These are phyloP conservation scores for Corynespora cassiicola DNA, from an alignment of 2,329 filamentous ascomycete genomes.

Conservation along the genomic window DNA sequence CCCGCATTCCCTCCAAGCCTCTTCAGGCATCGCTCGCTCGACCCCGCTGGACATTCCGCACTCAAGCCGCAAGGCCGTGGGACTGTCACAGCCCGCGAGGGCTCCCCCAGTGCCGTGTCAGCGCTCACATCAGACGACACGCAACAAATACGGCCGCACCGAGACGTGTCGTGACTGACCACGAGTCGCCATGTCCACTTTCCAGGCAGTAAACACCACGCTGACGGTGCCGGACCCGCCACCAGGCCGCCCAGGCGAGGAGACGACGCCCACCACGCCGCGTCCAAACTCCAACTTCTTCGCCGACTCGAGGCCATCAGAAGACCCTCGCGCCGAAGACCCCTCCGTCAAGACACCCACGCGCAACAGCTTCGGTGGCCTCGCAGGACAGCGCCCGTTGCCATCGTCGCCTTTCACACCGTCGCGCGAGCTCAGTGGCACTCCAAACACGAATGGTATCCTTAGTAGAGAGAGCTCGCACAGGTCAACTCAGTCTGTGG, in stretches of 20 bases:
- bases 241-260: constrained; percentile 57
- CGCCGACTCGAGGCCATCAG: constrained; percentile 42
- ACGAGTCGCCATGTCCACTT: constrained; percentile 58
- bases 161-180: neutral
- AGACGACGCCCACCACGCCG: constrained; percentile 63
- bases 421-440: constrained; percentile 52
- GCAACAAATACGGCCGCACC: constrained; percentile 11
- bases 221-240: constrained; percentile 51
- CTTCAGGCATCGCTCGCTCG: constrained; percentile 14
- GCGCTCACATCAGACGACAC: constrained; percentile 25
- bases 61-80: constrained; percentile 15
- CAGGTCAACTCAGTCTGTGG: constrained; percentile 65
- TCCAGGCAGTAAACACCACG: constrained; percentile 67
- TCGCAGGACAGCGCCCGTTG: constrained; percentile 55
- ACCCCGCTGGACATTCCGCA: constrained; percentile 14
- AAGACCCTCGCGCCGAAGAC: constrained; percentile 47
- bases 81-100: constrained; percentile 9
- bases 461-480: constrained; percentile 66
- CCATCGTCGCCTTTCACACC: constrained; percentile 52
- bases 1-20: neutral
- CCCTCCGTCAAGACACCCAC: constrained; percentile 67
- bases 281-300: constrained; percentile 52
- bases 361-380: constrained; percentile 57
- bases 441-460: constrained; percentile 44
- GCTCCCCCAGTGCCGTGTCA: constrained; percentile 10